These are phyloP conservation scores for Borovskyia barvae DNA, from an alignment of 208 protist species.

Conservation along the genomic window DNA sequence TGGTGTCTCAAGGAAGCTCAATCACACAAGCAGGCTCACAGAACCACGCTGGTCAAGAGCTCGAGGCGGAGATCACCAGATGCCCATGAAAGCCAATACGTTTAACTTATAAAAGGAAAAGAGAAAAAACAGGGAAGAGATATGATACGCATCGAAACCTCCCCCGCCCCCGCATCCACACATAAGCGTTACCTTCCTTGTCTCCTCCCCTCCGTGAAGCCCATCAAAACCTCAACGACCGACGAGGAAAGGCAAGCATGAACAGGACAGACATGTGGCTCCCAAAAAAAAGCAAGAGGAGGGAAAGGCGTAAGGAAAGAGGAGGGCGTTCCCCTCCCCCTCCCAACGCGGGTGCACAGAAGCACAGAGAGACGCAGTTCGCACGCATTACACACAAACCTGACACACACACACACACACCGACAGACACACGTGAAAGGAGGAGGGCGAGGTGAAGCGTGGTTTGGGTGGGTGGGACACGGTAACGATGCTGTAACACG, in stretches of 20 bases:
- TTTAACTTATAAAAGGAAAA: conserved; percentile 1
- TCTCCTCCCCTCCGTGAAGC: no score
- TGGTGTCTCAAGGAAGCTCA: no score
- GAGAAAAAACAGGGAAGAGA: conserved; percentile 3
- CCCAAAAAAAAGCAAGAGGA: neutral
- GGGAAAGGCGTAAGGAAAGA: neutral
- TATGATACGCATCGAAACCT: neutral
- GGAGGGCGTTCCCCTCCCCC: neutral
- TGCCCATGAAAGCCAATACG: no score
- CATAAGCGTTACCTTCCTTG: no score
- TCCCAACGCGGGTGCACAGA: neutral
- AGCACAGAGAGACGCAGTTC: no score
- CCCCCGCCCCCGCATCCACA: no score
- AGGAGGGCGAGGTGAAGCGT: neutral
- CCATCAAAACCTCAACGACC: no score
- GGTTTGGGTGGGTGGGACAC: neutral
- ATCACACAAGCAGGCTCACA: no score
- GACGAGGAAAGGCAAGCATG: no score
- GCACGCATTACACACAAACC: neutral
- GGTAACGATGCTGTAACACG: neutral
- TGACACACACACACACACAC: neutral
- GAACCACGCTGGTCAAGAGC: no score
- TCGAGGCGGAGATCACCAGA: no score
- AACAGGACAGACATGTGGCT: neutral
- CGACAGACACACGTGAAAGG: neutral